Conservation (phyloP, 1,139 yeast species). For the Entelexis paramagnoliae region DNA sequence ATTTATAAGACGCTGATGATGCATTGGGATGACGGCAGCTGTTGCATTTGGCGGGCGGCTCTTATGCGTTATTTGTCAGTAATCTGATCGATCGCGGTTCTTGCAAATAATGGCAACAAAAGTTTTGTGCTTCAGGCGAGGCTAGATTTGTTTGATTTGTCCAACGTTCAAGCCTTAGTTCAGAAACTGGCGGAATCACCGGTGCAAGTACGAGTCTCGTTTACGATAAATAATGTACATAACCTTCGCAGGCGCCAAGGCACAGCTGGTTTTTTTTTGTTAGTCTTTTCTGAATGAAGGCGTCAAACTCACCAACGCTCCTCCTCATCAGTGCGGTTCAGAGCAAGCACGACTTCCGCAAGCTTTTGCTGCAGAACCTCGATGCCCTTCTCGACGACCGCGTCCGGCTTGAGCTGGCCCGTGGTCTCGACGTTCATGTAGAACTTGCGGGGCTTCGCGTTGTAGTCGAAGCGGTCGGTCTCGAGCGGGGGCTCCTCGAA, state of each 20-base stretch:
- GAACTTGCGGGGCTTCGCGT: constrained; percentile 68
- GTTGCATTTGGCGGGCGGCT: too few relatives aligned
- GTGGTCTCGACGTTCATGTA: constrained; percentile 88
- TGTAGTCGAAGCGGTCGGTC: constrained; percentile 76
- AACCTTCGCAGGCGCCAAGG: not conserved
- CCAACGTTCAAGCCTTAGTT: too few relatives aligned
- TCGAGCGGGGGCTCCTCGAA: constrained; percentile 95
- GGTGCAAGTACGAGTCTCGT: not conserved
- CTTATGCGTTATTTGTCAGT: too few relatives aligned
- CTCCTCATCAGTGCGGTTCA: constrained; percentile 39
- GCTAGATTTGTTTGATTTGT: too few relatives aligned
- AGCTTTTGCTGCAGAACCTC: constrained; percentile 78
- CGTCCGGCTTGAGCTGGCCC: constrained; percentile 80
- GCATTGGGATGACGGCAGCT: too few relatives aligned
- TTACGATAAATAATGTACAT: constrained; percentile 5
- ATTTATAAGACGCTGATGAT: too few relatives aligned
- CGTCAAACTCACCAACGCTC: constrained; percentile 19
- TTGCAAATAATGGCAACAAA: too few relatives aligned
- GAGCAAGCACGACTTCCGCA: constrained; percentile 77
- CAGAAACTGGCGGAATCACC: not conserved
- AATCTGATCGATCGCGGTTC: too few relatives aligned
- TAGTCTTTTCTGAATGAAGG: not conserved
- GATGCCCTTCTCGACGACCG: constrained; percentile 75
- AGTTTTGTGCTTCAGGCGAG: too few relatives aligned
- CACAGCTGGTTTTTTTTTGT: not conserved